Evolutionary conservation across 129 eudicot species (phyloP).

Genomic region (Helichrysum umbraculigerum): DNA sequence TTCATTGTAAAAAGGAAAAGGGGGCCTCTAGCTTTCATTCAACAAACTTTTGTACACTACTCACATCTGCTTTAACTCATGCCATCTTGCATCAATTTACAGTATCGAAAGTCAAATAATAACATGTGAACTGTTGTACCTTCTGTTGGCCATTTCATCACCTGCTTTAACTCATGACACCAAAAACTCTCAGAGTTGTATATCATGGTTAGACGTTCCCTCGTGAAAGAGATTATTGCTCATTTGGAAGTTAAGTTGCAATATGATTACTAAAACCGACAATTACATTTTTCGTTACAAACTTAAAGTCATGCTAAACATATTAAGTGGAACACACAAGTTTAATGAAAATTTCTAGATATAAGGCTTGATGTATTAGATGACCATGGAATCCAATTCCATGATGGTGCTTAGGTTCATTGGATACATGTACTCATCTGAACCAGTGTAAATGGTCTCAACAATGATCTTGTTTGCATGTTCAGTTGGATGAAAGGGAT

Average conservation of each 20-base stretch:
- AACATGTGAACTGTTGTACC: conserved; percentile 22
- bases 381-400: conserved; percentile 49
- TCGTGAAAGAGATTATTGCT: conserved; percentile 11
- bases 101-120: conserved; percentile 11
- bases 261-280: background rate
- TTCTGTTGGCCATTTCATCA: background rate
- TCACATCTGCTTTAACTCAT: conserved; percentile 26
- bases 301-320: background rate
- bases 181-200: background rate
- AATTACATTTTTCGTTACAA: conserved; percentile 19
- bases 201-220: background rate
- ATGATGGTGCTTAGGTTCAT: conserved; percentile 82
- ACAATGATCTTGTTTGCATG: conserved; percentile 64
- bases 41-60: conserved; percentile 14
- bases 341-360: background rate
- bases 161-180: background rate
- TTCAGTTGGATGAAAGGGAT: conserved; percentile 78
- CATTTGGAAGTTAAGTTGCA: conserved; percentile 13
- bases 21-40: conserved; percentile 28
- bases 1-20: background rate
- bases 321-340: conserved; percentile 24
- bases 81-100: background rate
- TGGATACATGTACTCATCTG: conserved; percentile 62
- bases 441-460: conserved; percentile 47
- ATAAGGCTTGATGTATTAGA: background rate